phyloP scores from a whole-genome alignment of 306 rosid genomes.

The Castanospermum australe region DNA sequence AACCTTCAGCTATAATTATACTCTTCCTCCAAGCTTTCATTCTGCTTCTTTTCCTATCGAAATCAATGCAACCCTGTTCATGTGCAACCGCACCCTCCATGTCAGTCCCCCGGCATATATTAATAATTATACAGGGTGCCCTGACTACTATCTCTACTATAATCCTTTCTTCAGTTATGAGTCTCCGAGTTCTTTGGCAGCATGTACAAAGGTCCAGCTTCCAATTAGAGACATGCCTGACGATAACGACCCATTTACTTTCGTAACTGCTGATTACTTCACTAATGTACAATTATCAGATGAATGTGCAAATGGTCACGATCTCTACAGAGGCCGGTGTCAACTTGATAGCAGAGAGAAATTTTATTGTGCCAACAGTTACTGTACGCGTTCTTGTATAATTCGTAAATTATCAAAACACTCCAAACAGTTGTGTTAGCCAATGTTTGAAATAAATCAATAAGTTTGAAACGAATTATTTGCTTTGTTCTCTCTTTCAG shows the following conservation, averaged over 20 bases:
- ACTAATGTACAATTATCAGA: neutral
- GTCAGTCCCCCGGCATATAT: neutral
- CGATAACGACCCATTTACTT: neutral
- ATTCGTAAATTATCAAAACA: no score
- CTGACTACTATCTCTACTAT: neutral
- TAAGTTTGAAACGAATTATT: no score
- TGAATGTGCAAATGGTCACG: neutral
- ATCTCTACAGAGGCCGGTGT: neutral
- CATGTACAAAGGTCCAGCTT: constrained; percentile 12
- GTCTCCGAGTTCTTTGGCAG: no score
- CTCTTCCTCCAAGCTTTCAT: neutral
- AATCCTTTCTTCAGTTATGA: neutral
- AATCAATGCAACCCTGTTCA: neutral
- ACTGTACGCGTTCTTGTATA: no score
- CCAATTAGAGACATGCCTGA: neutral
- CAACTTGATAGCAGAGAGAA: neutral
- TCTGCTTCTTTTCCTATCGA: neutral
- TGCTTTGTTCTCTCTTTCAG: no score
- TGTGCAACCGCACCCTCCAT: neutral
- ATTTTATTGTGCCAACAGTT: neutral
- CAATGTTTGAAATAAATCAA: no score
- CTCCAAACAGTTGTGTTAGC: no score
- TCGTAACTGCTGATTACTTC: neutral
- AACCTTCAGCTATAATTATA: neutral
- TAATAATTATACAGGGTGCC: neutral